Base-by-base conservation (phyloP, 169 alveolate genomes). In the Cryptosporidium ryanae region DNA sequence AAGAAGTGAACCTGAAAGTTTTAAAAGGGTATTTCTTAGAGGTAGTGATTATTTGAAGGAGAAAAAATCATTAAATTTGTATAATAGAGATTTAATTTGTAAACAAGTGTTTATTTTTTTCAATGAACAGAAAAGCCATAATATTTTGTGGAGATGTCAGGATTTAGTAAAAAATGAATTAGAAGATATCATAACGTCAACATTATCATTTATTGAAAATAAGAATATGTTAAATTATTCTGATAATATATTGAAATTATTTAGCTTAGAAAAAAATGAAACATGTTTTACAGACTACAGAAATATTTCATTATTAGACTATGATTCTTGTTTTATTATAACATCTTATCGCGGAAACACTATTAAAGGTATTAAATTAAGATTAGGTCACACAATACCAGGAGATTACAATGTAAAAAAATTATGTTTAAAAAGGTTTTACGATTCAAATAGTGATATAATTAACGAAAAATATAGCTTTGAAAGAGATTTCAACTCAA, bases 131-230 rank as follows among this genome's bases (percentile, higher is more conserved):
- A 61, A 54, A 7, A 31, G 2, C 3, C 54, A 43, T 43, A 76
- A 76, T 61, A 50, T 76, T 23, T 61, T 76, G 57, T 76, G 87
- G 87, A 76, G 87, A 76, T 76, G 71, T 13, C 87, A 76, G n/a
- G 71, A 34, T 38, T 17, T 76, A 12, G n/a, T 76, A 12, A 61
- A 57, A 34, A 64, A 68, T 2, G 87, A 76, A 49, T 46, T 76
- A 15, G 59, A 17, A 17, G 38, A 21, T n/a, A 61, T 61, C 13
- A 10, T 76, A 57, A 76, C 34, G 23, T 57, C 57, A 31, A 76
- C 87, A 17, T 32, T 76, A 32, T 17, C 17, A 13, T 27, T 76
- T 32, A 43, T 76, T 59, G 71, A 76, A 5, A 59, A 76, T 59
- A 76, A 61, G 6, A 32, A 17, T 38, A 55, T 61, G 15, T 13